Percentiles rank a stretch among this genome's conserved stretches.
These are phyloP conservation scores for Sarocladium brachiariae DNA, from an alignment of 2,329 filamentous ascomycete species.

Conservation along the genomic window DNA sequence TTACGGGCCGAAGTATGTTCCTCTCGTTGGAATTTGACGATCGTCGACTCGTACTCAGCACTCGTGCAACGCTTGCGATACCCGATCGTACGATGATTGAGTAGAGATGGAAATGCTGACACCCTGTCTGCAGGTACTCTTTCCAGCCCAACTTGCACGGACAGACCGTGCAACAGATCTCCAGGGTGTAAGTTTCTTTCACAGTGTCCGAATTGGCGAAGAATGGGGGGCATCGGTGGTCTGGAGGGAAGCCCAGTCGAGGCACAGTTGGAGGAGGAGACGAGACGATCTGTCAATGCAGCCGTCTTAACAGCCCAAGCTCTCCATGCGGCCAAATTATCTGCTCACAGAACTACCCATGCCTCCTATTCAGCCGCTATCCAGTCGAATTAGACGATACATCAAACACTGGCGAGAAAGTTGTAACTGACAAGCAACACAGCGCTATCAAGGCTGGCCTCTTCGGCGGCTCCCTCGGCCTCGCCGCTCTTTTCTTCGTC, in stretches of 20 bases:
- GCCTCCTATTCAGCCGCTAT: too few species aligned
- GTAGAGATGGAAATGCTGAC: conserved; percentile 15
- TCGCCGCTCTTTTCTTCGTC: conserved; percentile 52
- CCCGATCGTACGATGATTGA: neutral
- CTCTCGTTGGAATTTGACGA: neutral
- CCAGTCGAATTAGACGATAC: neutral
- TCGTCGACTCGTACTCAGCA: neutral
- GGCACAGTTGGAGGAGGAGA: too few species aligned
- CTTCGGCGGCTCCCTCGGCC: conserved; percentile 51
- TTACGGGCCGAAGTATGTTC: conserved; percentile 58
- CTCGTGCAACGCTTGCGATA: neutral
- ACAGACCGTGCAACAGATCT: conserved; percentile 40
- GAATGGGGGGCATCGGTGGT: too few species aligned
- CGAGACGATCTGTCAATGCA: too few species aligned
- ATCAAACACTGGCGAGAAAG: neutral
- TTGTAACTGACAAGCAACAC: conserved; percentile 1
- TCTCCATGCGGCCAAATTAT: too few species aligned
- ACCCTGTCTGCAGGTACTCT: conserved; percentile 45
- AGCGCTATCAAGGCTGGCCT: conserved; percentile 46
- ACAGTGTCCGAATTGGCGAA: too few species aligned
- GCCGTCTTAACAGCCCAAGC: too few species aligned
- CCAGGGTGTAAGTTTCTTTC: conserved; percentile 50
- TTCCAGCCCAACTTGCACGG: conserved; percentile 49
- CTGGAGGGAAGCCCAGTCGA: too few species aligned
- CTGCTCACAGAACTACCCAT: too few species aligned